Conservation (phyloP, 2,329 filamentous ascomycete species). For the Parascedosporium putredinis region DNA sequence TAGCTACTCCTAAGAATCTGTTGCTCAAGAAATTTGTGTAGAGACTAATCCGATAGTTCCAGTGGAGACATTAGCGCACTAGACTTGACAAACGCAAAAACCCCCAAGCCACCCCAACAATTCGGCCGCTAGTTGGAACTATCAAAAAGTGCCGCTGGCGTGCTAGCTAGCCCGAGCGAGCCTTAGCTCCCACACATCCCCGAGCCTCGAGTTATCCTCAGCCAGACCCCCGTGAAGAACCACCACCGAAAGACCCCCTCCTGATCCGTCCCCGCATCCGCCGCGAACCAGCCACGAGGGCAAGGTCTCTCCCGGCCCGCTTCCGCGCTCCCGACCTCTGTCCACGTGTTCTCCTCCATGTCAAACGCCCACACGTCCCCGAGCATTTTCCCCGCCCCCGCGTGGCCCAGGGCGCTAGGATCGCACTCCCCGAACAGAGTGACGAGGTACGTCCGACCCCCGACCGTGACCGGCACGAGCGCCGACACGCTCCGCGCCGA, state of each 20-base stretch:
- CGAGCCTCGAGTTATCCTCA: slow-evolving; percentile 25
- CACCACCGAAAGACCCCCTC: slow-evolving; percentile 14
- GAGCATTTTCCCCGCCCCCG: slow-evolving; percentile 29
- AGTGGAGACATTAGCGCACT: too few species aligned
- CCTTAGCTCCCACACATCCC: slow-evolving; percentile 27
- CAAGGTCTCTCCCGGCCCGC: slow-evolving; percentile 18
- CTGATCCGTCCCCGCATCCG: slow-evolving; percentile 17
- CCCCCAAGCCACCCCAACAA: too few species aligned
- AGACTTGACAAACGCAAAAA: too few species aligned
- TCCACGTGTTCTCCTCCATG: too few species aligned
- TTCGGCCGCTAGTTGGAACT: too few species aligned
- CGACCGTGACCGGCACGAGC: slow-evolving; percentile 15
- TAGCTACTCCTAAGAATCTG: too few species aligned
- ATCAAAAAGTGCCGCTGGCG: not conserved
- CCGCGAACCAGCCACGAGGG: slow-evolving; percentile 29
- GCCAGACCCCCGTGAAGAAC: slow-evolving; percentile 28
- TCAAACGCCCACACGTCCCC: slow-evolving; percentile 30
- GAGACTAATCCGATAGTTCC: too few species aligned
- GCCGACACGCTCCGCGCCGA: slow-evolving; percentile 21
- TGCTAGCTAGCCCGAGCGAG: not conserved
- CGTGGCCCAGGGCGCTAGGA: slow-evolving; percentile 26
- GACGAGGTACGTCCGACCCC: slow-evolving; percentile 19
- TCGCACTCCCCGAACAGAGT: slow-evolving; percentile 29
- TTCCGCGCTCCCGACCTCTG: slow-evolving; percentile 19
- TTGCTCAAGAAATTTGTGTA: too few species aligned